Evolutionary conservation across 805 yeast species (phyloP).

Genomic region (Candida mattraensis): DNA sequence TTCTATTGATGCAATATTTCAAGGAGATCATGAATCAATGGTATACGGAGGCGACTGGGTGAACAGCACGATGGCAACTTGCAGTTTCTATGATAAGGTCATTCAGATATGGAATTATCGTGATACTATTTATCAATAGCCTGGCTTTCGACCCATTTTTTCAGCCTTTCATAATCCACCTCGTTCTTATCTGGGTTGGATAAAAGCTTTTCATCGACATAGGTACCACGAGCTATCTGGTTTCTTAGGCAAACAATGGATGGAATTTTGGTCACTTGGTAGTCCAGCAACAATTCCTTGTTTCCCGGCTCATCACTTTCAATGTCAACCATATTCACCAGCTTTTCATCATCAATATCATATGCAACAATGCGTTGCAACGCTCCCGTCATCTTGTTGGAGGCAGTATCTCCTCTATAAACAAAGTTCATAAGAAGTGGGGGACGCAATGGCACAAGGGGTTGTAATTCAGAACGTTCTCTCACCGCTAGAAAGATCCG

Average conservation of each 20-base stretch:
- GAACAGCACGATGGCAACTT: constrained; percentile 60
- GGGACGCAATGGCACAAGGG: constrained; percentile 47
- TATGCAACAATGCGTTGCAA: constrained; percentile 51
- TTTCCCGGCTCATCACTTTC: constrained; percentile 69
- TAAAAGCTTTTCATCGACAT: constrained; percentile 32
- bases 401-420: constrained; percentile 57
- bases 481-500: constrained; percentile 54
- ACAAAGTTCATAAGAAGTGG: constrained; percentile 77
- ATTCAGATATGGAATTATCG: constrained; percentile 67
- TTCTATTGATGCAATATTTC: constrained; percentile 44
- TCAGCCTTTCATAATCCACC: constrained; percentile 44
- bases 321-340: constrained; percentile 65
- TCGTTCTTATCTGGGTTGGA: constrained; percentile 29
- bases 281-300: constrained; percentile 55
- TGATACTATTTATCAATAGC: constrained; percentile 33
- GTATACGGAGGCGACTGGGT: constrained; percentile 96
- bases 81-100: constrained; percentile 87
- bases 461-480: constrained; percentile 58
- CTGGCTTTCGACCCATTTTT: constrained; percentile 43
- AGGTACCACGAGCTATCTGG: constrained; percentile 54
- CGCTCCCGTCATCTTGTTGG: constrained; percentile 62
- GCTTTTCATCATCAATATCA: constrained; percentile 40
- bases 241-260: constrained; percentile 65
- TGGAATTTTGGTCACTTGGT: constrained; percentile 56
- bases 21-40: constrained; percentile 83